These are phyloP conservation scores for Basidiobolus meristosporus DNA, from an alignment of 371 early-diverging fungal species.

Conservation along the genomic window DNA sequence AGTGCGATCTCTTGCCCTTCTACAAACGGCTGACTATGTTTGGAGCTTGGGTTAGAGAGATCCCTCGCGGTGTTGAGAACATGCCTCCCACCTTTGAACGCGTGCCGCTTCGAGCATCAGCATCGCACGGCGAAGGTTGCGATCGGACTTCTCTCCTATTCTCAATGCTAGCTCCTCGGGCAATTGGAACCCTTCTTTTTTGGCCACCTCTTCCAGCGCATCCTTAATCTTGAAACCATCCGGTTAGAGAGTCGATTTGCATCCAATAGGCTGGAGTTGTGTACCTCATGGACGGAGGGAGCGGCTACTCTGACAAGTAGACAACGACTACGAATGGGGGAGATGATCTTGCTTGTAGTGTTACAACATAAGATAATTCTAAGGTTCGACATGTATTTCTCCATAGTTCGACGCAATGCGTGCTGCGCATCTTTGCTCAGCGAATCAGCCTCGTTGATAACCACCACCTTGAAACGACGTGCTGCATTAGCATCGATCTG, in stretches of 20 bases:
- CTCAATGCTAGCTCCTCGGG: slow-evolving; percentile 36
- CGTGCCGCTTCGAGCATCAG: slow-evolving; percentile 80
- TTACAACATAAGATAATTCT: slow-evolving; percentile 89
- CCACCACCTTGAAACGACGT: slow-evolving; percentile 81
- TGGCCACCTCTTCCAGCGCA: slow-evolving; percentile 49
- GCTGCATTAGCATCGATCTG: slow-evolving; percentile 70
- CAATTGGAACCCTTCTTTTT: slow-evolving; percentile 51
- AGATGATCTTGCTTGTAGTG: slow-evolving; percentile 79
- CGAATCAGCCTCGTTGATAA: slow-evolving; percentile 92
- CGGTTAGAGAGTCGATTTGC: background rate
- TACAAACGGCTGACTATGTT: slow-evolving; percentile 19
- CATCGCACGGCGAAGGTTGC: slow-evolving; percentile 82
- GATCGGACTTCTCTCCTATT: slow-evolving; percentile 46
- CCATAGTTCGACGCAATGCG: slow-evolving; percentile 98
- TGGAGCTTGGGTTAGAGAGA: background rate
- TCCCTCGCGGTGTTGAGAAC: too few species aligned
- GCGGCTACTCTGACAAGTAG: slow-evolving; percentile 78
- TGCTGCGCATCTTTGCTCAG: slow-evolving; percentile 93
- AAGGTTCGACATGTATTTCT: slow-evolving; percentile 88
- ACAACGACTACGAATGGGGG: slow-evolving; percentile 92
- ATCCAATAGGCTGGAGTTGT: background rate
- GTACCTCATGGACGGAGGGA: slow-evolving; percentile 50
- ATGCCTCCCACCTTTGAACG: slow-evolving; percentile 32
- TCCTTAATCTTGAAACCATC: slow-evolving; percentile 24
- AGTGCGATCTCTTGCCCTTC: slow-evolving; percentile 30